These are phyloP conservation scores for Tetrahymena malaccensis DNA, from an alignment of 73 alveolate genomes.

Conservation along the genomic window DNA sequence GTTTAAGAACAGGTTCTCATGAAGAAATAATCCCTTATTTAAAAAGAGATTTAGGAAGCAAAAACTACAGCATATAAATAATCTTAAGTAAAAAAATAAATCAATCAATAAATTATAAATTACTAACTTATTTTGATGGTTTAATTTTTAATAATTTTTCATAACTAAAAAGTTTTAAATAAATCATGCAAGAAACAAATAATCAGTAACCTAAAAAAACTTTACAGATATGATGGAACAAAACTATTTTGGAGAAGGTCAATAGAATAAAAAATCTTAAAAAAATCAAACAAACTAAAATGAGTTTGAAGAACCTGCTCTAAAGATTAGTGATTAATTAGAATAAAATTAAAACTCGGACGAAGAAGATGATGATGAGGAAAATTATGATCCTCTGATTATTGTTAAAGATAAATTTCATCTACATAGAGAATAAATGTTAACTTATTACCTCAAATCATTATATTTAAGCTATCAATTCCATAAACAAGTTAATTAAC, in stretches of 20 bases:
- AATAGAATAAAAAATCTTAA: not conserved
- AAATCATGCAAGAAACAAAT: not conserved
- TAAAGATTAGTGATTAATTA: not conserved
- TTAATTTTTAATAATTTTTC: not conserved
- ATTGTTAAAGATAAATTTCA: not conserved
- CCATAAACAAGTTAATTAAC: not conserved
- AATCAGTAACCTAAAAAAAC: not conserved
- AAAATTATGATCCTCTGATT: not conserved
- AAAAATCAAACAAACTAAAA: not conserved
- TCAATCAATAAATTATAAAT: not conserved
- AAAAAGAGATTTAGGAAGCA: not conserved
- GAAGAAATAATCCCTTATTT: not conserved
- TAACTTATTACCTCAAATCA: not conserved
- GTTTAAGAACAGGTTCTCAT: not conserved
- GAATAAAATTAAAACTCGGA: not conserved
- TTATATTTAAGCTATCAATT: not conserved
- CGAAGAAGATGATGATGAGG: not conserved
- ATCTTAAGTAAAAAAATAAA: not conserved
- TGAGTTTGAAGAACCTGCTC: not conserved
- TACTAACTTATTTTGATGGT: not conserved
- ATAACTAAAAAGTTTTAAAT: not conserved
- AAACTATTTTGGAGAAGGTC: not conserved
- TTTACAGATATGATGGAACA: not conserved
- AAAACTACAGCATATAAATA: not conserved
- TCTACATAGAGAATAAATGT: not conserved